Evolutionary conservation across 805 yeast species (phyloP), one percentile per base, ranked within the genome.

Genomic region (Ogataea sp.): DNA sequence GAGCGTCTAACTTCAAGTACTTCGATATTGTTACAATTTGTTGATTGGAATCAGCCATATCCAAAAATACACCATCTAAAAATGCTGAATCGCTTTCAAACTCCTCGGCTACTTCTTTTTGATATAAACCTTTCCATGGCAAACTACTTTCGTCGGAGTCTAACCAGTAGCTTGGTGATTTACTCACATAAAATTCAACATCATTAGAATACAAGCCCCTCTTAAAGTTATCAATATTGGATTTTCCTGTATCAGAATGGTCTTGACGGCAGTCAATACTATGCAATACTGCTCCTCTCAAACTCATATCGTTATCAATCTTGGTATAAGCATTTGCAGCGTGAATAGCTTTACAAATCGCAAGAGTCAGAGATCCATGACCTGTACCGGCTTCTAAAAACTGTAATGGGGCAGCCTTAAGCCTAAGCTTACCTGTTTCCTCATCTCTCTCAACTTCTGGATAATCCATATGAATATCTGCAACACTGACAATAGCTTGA

Each of bases 341-440:
- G 45, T 72, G 77, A 1, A 72, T 47, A 14, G 54, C 56, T 20
- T 56, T 61, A 20, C 67, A 59, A 14, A 72, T 65, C 8, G 71
- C 68, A 32, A 72, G 38, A 3, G 73, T 58, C 36, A 72, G 47
- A 2, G 77, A 70, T 0, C 78, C 78, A 52, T 71, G 77, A 1
- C 78, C 78, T 2, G 78, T 73, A 4, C 78, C 78, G 1, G 75
- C 75, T 45, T 72, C 78, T 16, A 72, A 50, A 40, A 62, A 64
- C 37, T 71, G 73, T 10, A 58, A 39, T 1, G 71, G 70, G 3
- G 54, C 47, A 7, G 27, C 39, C 8, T 23, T 33, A 20, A 47
- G 20, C 32, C 45, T 38, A 13, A 9, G 5, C 20, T 20, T 20
- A 7, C 39, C 18, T 23, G 21, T 24, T 27, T 29, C 15, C 20